phyloP scores from a whole-genome alignment of 805 yeast species.

The Candida taoyuanica region DNA sequence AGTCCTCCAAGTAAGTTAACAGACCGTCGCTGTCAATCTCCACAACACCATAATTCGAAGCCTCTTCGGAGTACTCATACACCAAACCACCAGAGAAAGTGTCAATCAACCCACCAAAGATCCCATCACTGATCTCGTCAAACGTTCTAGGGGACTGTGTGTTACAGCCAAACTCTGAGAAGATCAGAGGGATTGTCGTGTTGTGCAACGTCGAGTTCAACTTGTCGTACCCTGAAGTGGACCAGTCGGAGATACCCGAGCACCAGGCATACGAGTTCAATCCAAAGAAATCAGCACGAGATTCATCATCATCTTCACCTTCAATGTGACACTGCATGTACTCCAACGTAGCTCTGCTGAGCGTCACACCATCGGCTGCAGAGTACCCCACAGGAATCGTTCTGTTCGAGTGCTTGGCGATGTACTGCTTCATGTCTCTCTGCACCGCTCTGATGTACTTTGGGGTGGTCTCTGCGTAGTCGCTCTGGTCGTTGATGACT shows the following conservation, averaged over 20 bases:
- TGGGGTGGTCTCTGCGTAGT: slow-evolving; percentile 62
- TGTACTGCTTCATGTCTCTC: slow-evolving; percentile 86
- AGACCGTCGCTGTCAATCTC: slow-evolving; percentile 42
- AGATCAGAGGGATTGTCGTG: slow-evolving; percentile 61
- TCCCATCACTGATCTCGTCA: slow-evolving; percentile 67
- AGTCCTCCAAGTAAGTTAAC: slow-evolving; percentile 43
- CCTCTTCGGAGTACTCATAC: slow-evolving; percentile 84
- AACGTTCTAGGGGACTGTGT: slow-evolving; percentile 73
- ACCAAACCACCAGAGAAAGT: slow-evolving; percentile 87
- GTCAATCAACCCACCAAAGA: slow-evolving; percentile 60
- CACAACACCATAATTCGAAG: slow-evolving; percentile 73
- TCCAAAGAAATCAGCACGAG: slow-evolving; percentile 87
- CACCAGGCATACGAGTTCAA: slow-evolving; percentile 97
- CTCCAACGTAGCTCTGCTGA: slow-evolving; percentile 70
- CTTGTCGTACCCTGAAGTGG: slow-evolving; percentile 61
- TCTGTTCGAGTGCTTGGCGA: slow-evolving; percentile 62
- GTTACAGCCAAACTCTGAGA: slow-evolving; percentile 85
- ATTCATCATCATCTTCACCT: slow-evolving; percentile 46
- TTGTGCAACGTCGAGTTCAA: slow-evolving; percentile 54
- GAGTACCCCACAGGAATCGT: slow-evolving; percentile 93
- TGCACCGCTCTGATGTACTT: slow-evolving; percentile 83
- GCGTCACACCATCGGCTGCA: slow-evolving; percentile 76
- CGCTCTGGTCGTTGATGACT: slow-evolving; percentile 71
- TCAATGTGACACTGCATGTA: slow-evolving; percentile 78
- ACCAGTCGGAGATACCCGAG: slow-evolving; percentile 64